Evolutionary conservation across 2,329 filamentous ascomycete species (phyloP).

Genomic region (Didymellaceae sp.): DNA sequence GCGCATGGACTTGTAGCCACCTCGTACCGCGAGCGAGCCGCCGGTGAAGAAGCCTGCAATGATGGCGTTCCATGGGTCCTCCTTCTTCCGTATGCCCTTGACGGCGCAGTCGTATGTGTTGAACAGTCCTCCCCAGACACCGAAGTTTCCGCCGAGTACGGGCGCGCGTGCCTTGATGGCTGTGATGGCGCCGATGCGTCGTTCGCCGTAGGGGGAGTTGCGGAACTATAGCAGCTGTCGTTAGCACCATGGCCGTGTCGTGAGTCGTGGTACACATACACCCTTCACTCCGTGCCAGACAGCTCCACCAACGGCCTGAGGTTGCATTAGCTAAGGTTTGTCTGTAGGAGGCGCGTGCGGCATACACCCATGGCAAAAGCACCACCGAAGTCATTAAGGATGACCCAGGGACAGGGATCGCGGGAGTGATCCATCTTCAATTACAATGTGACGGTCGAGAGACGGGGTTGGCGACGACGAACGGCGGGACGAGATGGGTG

Average conservation of each 20-base stretch:
- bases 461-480: slow-evolving; percentile 7
- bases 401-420: slow-evolving; percentile 96
- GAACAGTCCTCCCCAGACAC: slow-evolving; percentile 96
- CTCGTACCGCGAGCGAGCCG: slow-evolving; percentile 87
- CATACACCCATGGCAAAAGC: slow-evolving; percentile 95
- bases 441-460: not conserved
- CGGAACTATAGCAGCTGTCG: slow-evolving; percentile 34
- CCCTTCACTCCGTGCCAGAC: slow-evolving; percentile 98
- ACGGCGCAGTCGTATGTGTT: slow-evolving; percentile 95
- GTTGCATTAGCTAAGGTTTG: slow-evolving; percentile 18
- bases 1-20: slow-evolving; percentile 87
- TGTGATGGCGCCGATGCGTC: slow-evolving; percentile 90
- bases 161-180: slow-evolving; percentile 97
- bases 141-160: slow-evolving; percentile 96
- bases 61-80: slow-evolving; percentile 98
- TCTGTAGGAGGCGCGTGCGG: slow-evolving; percentile 26
- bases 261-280: slow-evolving; percentile 58
- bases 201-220: slow-evolving; percentile 75
- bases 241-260: slow-evolving; percentile 12
- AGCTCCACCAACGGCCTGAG: slow-evolving; percentile 52
- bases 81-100: slow-evolving; percentile 90
- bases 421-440: slow-evolving; percentile 85
- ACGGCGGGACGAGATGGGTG: slow-evolving; percentile 45
- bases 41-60: slow-evolving; percentile 93
- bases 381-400: slow-evolving; percentile 96